Base-by-base conservation (phyloP, 2,329 filamentous ascomycete genomes). In the Venturia aucupariae region DNA sequence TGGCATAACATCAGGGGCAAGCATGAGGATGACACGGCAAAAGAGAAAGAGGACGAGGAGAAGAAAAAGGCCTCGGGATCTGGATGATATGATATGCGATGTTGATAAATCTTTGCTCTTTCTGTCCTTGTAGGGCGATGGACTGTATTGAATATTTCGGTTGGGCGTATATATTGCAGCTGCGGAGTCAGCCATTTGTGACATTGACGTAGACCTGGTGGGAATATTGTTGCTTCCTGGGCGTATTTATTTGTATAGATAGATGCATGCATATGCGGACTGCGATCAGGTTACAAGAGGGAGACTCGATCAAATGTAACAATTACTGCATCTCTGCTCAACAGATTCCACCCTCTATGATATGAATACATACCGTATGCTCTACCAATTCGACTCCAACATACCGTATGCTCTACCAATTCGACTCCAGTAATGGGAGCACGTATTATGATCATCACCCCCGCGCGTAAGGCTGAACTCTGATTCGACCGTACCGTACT, bases 1-100 rank as follows among this genome's bases (percentile, higher is more conserved):
- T 97, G 93, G 93, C 90, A 97, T 73, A 92, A 87, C 68, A 77
- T 97, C 64, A 96, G 89, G n/a, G 90, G 91, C 70, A 86, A 94
- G 69, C 79, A 80, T 65, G 71, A 75, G 32, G 60, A 72, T 35
- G 22, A 62, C 67, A 59, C 60, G 70, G 57, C 30, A 13, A 57
- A 65, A 44, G 54, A 62, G 8, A 67, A 68, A 32, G 57, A 61
- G n/a, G 68, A 71, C 32, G 69, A 72, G 42, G 71, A 74, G 39
- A 44, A 60, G 64, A 64, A 60, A 62, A 75, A 74, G 67, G 65
- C 71, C n/a, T 73, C 73, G 22, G 73, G 75, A 22, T 75, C 72
- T 41, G 71, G 71, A 35, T 64, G 41, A 64, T 24, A 30, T 51
- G 15, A 57, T 35, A 64, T 24, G 19, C 27, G 15, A 57, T 35